phyloP scores from a whole-genome alignment of 2,329 filamentous ascomycete genomes.

The Leptographium galeiforme region DNA sequence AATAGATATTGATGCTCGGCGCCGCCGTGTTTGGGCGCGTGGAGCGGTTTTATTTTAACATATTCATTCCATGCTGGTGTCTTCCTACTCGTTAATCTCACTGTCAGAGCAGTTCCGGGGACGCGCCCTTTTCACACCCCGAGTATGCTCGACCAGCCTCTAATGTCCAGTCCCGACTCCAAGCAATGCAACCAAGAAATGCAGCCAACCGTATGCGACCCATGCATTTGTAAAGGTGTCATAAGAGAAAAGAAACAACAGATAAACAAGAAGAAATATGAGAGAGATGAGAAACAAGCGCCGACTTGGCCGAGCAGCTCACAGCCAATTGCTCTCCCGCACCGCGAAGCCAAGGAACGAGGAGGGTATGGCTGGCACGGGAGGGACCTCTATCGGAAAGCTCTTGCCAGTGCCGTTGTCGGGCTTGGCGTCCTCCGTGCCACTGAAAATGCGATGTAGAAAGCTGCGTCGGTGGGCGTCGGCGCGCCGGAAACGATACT shows the following conservation, averaged over 20 bases:
- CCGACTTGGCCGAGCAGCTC: background rate
- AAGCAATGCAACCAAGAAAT: constrained; percentile 5
- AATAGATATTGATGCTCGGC: too few relatives aligned
- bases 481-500: constrained; percentile 16
- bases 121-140: background rate
- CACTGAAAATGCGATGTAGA: constrained; percentile 26
- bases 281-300: background rate
- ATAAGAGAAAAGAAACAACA: background rate
- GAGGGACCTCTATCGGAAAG: background rate
- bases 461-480: constrained; percentile 20
- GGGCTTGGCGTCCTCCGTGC: background rate
- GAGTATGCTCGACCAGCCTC: background rate
- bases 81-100: background rate
- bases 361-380: background rate
- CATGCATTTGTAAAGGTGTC: background rate
- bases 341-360: background rate
- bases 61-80: background rate
- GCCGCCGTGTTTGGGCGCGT: background rate
- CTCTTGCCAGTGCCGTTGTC: background rate
- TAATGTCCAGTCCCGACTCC: constrained; percentile 5
- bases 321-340: constrained; percentile 3
- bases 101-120: background rate
- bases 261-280: too few relatives aligned
- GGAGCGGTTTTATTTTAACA: background rate
- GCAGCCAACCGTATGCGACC: background rate